Conservation (phyloP, 2,329 filamentous ascomycete genomes). For the Diaporthe eres region DNA sequence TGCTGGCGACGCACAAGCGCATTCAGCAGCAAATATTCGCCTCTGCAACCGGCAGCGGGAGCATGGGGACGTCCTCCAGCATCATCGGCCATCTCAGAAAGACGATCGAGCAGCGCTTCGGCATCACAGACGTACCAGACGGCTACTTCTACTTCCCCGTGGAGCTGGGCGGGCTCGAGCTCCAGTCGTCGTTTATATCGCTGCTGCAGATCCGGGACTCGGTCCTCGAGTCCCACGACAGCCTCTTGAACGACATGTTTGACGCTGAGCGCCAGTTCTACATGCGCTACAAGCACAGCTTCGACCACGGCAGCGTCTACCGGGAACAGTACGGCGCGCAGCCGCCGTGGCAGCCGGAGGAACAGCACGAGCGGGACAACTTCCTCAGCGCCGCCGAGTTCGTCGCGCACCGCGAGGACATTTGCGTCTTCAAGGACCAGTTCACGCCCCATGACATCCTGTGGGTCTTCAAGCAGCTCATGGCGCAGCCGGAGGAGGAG, state of each 20-base stretch:
- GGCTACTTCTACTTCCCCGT: slow-evolving; percentile 63
- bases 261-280: slow-evolving; percentile 54
- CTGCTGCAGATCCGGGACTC: slow-evolving; percentile 56
- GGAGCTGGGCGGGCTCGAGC: slow-evolving; percentile 61
- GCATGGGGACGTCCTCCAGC: slow-evolving; percentile 50
- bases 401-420: slow-evolving; percentile 57
- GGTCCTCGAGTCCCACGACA: slow-evolving; percentile 49
- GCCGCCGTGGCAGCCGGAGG: slow-evolving; percentile 50
- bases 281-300: slow-evolving; percentile 51
- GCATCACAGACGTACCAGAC: slow-evolving; percentile 57
- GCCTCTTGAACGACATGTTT: slow-evolving; percentile 51
- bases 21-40: slow-evolving; percentile 65
- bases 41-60: slow-evolving; percentile 18
- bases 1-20: slow-evolving; percentile 64
- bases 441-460: slow-evolving; percentile 46
- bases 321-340: slow-evolving; percentile 40
- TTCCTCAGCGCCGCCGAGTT: slow-evolving; percentile 65
- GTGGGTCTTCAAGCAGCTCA: slow-evolving; percentile 54
- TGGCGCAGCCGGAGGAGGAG: slow-evolving; percentile 50
- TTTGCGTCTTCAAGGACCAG: slow-evolving; percentile 48
- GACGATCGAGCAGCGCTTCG: slow-evolving; percentile 66
- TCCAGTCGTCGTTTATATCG: slow-evolving; percentile 61
- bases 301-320: slow-evolving; percentile 48
- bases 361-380: slow-evolving; percentile 48
- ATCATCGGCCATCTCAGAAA: slow-evolving; percentile 70